Base-by-base conservation (phyloP, 805 yeast species). In the Yamadazyma insecticola region DNA sequence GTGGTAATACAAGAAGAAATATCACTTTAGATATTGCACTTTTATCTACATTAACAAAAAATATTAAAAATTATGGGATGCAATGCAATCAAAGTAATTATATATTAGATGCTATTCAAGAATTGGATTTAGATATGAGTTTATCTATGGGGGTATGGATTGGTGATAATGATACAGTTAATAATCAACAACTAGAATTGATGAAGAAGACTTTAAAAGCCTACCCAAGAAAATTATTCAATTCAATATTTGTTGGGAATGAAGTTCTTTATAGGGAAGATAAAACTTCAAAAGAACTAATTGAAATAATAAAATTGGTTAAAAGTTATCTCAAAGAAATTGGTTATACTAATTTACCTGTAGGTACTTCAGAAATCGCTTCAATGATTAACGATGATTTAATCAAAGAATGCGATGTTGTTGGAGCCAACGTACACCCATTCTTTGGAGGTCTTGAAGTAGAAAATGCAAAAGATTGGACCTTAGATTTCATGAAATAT, bases 391-490 rank as follows among this genome's bases (percentile, higher is more conserved):
- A 60, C 17, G 37, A 48, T 3, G 57, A 56, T 3, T 42, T 76
- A 17, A 45, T 74, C 18, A 44, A 51, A 21, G 55, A 48, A 2
- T 68, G 76, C 41, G 86, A 81, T 43, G 52, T 78, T 8, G 49
- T 75, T 19, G 87, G 85, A 0, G 74, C 78, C 6, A 79, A 78
- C 44, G 58, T 77, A 4, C 83, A 78, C 53, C 87, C 88, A 3
- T 81, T 80, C 38, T 77, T 79, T 50, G 72, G 76, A 1, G 88
- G 88, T 0, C 68, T 65, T 0, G 33, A 40, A 2, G 80, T 71
- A 1, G 40, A 55, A 7, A 45, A 51, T 2, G 77, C 83, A 0
- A 54, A 73, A 0, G 47, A 57, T 8, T 78, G 87, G 86, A 63
- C 73, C 0, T 51, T 60, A 21, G 70, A 72, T 28, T 76, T 62